phyloP scores from a whole-genome alignment of 148 eudicot genomes.

The Chenopodium quinoa region DNA sequence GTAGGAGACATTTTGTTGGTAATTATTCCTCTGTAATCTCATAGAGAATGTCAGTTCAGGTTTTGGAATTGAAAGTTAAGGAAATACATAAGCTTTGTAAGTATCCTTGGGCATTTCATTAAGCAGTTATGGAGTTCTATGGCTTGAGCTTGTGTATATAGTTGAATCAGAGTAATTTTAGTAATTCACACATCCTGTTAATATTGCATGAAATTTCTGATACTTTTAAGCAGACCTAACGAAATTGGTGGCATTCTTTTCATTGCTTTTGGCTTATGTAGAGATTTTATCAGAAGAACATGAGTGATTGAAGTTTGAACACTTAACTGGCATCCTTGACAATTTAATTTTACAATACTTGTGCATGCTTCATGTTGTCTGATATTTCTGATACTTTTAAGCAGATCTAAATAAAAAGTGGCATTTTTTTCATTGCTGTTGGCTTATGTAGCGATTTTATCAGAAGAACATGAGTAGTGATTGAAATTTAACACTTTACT shows the following conservation, averaged over 20 bases:
- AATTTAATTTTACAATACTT: not conserved
- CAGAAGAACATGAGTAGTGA: not conserved
- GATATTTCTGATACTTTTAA: slow-evolving; percentile 1
- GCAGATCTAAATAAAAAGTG: not conserved
- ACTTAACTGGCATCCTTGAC: not conserved
- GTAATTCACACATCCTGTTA: not conserved
- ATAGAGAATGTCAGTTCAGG: not conserved
- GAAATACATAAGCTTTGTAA: not conserved
- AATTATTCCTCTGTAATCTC: not conserved
- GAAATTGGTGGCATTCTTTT: not conserved
- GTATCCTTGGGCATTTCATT: not conserved
- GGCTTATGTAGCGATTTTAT: not conserved
- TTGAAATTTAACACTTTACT: slow-evolving; percentile 1
- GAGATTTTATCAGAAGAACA: not conserved
- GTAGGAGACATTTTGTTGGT: not conserved
- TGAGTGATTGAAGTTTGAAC: not conserved
- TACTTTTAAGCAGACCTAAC: not conserved
- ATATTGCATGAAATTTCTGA: not conserved
- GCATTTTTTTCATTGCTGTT: not conserved
- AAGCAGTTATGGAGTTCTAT: not conserved
- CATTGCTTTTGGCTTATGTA: not conserved
- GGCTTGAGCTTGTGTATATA: not conserved
- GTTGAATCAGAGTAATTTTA: not conserved
- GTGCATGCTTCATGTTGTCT: not conserved
- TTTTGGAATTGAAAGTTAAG: not conserved